Evolutionary conservation across 1,139 yeast species (phyloP), one percentile per base, ranked within the genome.

Genomic region (Debaryomyces fabryi): DNA sequence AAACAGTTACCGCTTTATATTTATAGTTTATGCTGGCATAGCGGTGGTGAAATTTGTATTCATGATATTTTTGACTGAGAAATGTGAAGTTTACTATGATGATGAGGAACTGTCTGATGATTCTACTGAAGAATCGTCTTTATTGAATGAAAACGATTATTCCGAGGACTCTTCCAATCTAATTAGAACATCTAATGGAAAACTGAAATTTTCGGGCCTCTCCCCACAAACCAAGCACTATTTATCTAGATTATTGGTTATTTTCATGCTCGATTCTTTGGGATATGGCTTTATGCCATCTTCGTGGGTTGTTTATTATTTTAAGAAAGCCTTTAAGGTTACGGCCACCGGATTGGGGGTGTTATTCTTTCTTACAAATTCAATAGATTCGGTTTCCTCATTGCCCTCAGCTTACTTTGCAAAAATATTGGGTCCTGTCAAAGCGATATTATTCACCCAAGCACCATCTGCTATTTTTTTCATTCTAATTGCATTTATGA

Each of bases 221-320:
- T 68, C 80, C 0, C 54, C 64, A 3, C 52, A 58, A 15, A 64
- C 80, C 0, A 67, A 60, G 29, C 52, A 60, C 33, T 68, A 71
- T 32, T 64, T 81, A 15, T 65, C 74, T 8, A 68, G 74, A 40
- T 64, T 81, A 12, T 59, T 81, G 30, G 63, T 74, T 36, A 75
- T 87, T 6, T 76, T 85, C 52, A 81, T 89, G 71, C 79, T 87
- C 52, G 97, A 91, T 64, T 88, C 97, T 0, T 76, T 91, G 47
- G 97, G 96, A 0, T 84, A 85, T 52, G 96, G 97, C 0, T 86
- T 90, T 64, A 86, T 89, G 89, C 85, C 96, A 1, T 75, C 85
- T 43, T 87, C 96, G 1, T 91, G 97, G 97, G 78, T 87, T 44
- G 89, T 90, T 29, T 90, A 85, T 62, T 91, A 88, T 66, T 84